Base-by-base conservation (phyloP, 768 basidiomycete species). In the Macrolepiota albuminosa region DNA sequence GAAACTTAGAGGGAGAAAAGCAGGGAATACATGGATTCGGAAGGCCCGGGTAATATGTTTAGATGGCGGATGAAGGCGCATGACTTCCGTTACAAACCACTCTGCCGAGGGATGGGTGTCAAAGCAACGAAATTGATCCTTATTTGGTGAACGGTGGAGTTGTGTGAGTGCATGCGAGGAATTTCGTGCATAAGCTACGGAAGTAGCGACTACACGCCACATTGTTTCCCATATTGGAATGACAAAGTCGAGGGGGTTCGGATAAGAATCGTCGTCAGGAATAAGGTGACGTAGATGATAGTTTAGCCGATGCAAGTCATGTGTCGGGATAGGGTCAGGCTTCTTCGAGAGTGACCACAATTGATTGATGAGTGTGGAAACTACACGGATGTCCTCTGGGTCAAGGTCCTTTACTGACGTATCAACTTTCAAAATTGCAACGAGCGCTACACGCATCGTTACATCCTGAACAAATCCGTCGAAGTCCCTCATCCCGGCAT, bases 211-310 rank as follows among this genome's bases (percentile, higher is more conserved):
- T 24, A 86, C 77, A 13, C 84, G 78, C 86, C 86, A 87, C 48
- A 86, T 69, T 0, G 81, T 82, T 66, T 87, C 86, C 75, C 83
- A 87, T 0, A 81, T 71, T 0, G 85, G 85, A 47, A 87, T 76
- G 57, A 87, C 74, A 58, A 76, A 76, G 48, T 85, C 76, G 16
- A 86, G 68, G 0, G 81, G 79, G 42, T 79, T 75, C 1, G 71
- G 69, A 54, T 72, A 74, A 4, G 33, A 59, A 0, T 68, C 63
- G 1, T 49, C 54, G 37, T 76, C 69, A 1, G 78, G 75, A 26
- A 86, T 61, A 61, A 85, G 78, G 1, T 57, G 66, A 3, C 72
- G 69, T 24, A 86, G 68, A 51, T 71, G 71, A 3, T 48, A 6
- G 50, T 76, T 75, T 6, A 84, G 69, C 1, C 66, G 66, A 14